These are phyloP conservation scores for Eucalyptus polybractea DNA, from an alignment of 345 rosid genomes.

Conservation along the genomic window DNA sequence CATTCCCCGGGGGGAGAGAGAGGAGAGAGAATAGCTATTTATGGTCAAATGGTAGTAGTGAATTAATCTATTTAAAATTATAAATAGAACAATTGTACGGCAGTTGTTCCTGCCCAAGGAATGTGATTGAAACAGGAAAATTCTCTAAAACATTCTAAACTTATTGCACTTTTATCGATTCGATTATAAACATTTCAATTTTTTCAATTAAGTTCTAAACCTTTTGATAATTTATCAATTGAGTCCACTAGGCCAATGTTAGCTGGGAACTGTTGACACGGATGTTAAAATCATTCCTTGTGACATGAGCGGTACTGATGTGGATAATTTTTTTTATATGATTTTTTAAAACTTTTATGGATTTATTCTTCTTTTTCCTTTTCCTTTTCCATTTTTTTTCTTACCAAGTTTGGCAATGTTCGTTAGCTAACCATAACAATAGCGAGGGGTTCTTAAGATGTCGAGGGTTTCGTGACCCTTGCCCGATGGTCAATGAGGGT, in stretches of 20 bases:
- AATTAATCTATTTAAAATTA: neutral
- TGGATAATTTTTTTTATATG: too few relatives aligned
- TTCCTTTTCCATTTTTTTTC: too few relatives aligned
- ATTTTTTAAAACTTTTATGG: too few relatives aligned
- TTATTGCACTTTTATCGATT: too few relatives aligned
- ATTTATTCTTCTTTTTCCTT: too few relatives aligned
- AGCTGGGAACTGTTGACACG: accelerated
- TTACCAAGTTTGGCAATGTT: neutral
- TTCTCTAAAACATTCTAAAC: accelerated
- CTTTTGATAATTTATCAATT: neutral
- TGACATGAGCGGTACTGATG: accelerated
- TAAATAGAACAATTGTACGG: neutral
- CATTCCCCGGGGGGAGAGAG: too few relatives aligned
- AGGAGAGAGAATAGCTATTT: neutral
- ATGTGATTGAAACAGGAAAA: neutral
- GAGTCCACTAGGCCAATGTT: too few relatives aligned
- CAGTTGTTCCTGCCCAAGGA: neutral
- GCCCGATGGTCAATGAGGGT: neutral
- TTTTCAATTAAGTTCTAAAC: too few relatives aligned
- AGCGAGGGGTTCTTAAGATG: neutral
- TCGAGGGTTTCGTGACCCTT: neutral
- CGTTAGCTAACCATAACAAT: neutral
- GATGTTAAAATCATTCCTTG: accelerated
- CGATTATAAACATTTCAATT: too few relatives aligned
- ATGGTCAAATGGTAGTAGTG: neutral